Conservation (phyloP, 208 protist species). For the Leptomonas pyrrhocoris region DNA sequence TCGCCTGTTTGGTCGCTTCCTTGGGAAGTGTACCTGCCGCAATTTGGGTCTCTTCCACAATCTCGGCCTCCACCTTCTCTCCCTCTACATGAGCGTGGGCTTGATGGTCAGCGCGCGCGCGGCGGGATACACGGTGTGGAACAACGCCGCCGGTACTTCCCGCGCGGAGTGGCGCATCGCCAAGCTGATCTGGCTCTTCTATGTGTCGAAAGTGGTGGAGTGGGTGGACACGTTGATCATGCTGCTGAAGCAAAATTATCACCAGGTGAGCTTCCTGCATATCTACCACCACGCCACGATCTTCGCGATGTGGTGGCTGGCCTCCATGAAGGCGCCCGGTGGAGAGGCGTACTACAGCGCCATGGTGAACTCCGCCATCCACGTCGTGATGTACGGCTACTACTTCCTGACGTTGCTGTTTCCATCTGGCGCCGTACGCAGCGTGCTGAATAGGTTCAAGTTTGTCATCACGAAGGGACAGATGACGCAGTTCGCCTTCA, state of each 20-base stretch:
- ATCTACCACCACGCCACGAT: slow-evolving; percentile 84
- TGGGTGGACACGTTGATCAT: slow-evolving; percentile 83
- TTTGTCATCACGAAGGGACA: slow-evolving; percentile 83
- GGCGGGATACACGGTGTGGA: slow-evolving; percentile 71
- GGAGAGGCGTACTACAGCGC: slow-evolving; percentile 85
- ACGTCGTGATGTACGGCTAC: slow-evolving; percentile 88
- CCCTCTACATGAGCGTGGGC: slow-evolving; percentile 73
- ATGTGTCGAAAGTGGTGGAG: slow-evolving; percentile 79
- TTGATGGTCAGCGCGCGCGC: slow-evolving; percentile 65
- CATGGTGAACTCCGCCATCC: slow-evolving; percentile 79
- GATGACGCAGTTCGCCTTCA: slow-evolving; percentile 75
- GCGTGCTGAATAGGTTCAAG: slow-evolving; percentile 68
- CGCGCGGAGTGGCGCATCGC: slow-evolving; percentile 59
- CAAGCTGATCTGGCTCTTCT: slow-evolving; percentile 79
- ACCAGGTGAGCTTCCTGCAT: slow-evolving; percentile 81
- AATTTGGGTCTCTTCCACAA: slow-evolving; percentile 65
- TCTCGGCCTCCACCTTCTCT: slow-evolving; percentile 63
- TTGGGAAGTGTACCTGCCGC: slow-evolving; percentile 59
- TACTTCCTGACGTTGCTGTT: slow-evolving; percentile 80
- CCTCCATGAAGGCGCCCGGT: slow-evolving; percentile 45
- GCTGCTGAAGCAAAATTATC: slow-evolving; percentile 78
- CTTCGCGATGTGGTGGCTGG: slow-evolving; percentile 78
- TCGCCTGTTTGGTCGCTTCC: slow-evolving; percentile 37
- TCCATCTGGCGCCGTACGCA: slow-evolving; percentile 48
- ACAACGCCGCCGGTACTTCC: slow-evolving; percentile 57